These are phyloP conservation scores for Narthecium ossifragum DNA, from an alignment of 106 monocot genomes.

Conservation along the genomic window DNA sequence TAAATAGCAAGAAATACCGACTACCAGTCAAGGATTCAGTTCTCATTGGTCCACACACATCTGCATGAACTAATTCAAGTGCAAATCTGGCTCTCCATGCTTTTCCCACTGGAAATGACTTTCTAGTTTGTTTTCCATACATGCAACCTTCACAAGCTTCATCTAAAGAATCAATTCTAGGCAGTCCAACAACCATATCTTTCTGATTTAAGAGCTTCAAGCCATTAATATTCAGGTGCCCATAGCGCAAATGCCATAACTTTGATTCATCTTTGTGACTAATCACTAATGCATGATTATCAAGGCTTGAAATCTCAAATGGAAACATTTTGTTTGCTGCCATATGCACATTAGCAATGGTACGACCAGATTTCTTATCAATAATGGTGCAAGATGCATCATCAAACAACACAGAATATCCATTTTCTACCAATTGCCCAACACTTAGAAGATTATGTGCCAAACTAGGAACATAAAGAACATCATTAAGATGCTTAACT, in stretches of 20 bases:
- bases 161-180: neutral
- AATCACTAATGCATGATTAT: neutral
- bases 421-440: neutral
- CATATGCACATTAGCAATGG: neutral
- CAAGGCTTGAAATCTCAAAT: neutral
- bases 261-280: neutral
- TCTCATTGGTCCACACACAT: conserved; percentile 8
- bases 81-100: neutral
- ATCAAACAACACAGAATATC: neutral
- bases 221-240: neutral
- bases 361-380: neutral
- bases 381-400: neutral
- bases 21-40: neutral
- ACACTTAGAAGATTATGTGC: conserved; percentile 1
- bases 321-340: conserved; percentile 8
- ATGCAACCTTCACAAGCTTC: conserved; percentile 1
- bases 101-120: neutral
- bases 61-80: conserved; percentile 7
- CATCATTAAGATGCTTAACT: neutral
- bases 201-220: conserved; percentile 1
- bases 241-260: conserved; percentile 7
- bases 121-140: conserved; percentile 1
- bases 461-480: conserved; percentile 1
- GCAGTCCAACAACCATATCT: conserved; percentile 3
- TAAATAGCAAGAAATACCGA: conserved; percentile 6